Evolutionary conservation across 2,329 filamentous ascomycete species (phyloP), one percentile per base, ranked within the genome.

Genomic region (Pyrenochaeta sp.): DNA sequence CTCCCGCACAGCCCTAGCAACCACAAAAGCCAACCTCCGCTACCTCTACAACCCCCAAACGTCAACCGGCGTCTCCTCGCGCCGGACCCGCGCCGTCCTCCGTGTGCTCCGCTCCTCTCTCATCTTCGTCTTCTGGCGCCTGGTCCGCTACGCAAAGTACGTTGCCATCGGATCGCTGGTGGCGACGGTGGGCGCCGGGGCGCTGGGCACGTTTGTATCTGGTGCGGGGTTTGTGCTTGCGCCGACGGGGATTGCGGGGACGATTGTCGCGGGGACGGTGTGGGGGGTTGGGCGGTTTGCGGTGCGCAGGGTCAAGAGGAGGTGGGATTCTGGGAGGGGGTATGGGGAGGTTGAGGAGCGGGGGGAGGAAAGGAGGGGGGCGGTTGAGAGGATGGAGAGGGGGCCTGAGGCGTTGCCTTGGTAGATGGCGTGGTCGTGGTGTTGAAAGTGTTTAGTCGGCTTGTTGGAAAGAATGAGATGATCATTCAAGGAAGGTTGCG

Each of bases 131-230:
- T 75, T 75, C 58, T 76, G 73, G 73, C 65, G 71, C 14, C 48
- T 73, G 0, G 63, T 74, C 0, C 64, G 72, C 2, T 75, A 74
- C 36, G 73, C 72, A 15, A 76, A 75, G 44, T 76, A 75, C 35
- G 72, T 72, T 3, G 71, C 70, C 2, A 68, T 74, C 21, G 73
- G 73, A 3, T 68, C 70, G 1, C 41, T 72, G 6, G 63, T 71
- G 0, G 72, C 72, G 1, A 72, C 72, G 0, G 48, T 74, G n/a
- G 67, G 67, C 1, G 71, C 60, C 45, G 37, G 72, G 3, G 72
- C 60, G 9, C 58, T 73, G 14, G 72, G 72, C 2, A 64, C 62
- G 1, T 48, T 74, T 4, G 57, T 68, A 3, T 69, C 64, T 20
- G 72, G 73, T 5, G 71, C 67, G 7, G 72, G 67, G 2, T 76